These are phyloP conservation scores for Bassia scoparia DNA, from an alignment of 148 eudicot species.

Conservation along the genomic window DNA sequence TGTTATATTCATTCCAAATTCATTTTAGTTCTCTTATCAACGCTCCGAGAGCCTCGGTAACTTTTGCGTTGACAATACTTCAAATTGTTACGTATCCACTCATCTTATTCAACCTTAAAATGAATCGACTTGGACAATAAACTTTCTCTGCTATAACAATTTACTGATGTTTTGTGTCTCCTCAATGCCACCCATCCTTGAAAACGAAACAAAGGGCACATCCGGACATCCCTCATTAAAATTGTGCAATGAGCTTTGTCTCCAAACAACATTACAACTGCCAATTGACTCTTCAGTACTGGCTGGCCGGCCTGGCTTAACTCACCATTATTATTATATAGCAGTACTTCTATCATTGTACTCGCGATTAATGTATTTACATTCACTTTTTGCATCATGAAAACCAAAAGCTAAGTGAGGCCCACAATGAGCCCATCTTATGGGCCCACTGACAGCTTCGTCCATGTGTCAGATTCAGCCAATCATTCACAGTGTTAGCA, in stretches of 20 bases:
- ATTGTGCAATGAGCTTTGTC: background rate
- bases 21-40: too few species aligned
- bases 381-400: background rate
- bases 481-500: constrained; percentile 21
- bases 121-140: too few species aligned
- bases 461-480: constrained; percentile 11
- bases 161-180: background rate
- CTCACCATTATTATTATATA: too few species aligned
- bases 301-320: too few species aligned
- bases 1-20: too few species aligned
- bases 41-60: too few species aligned
- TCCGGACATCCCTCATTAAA: constrained; percentile 3
- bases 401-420: background rate
- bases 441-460: constrained; percentile 4
- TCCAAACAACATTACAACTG: background rate
- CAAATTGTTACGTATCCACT: too few species aligned
- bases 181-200: background rate
- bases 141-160: too few species aligned
- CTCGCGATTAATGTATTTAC: background rate
- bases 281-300: background rate
- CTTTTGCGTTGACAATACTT: too few species aligned
- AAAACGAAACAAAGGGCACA: background rate
- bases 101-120: too few species aligned
- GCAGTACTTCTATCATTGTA: too few species aligned
- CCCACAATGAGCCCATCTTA: background rate